These are phyloP conservation scores for Schoenoplectus triqueter DNA, from an alignment of 202 grass and related monocot genomes.

Conservation along the genomic window DNA sequence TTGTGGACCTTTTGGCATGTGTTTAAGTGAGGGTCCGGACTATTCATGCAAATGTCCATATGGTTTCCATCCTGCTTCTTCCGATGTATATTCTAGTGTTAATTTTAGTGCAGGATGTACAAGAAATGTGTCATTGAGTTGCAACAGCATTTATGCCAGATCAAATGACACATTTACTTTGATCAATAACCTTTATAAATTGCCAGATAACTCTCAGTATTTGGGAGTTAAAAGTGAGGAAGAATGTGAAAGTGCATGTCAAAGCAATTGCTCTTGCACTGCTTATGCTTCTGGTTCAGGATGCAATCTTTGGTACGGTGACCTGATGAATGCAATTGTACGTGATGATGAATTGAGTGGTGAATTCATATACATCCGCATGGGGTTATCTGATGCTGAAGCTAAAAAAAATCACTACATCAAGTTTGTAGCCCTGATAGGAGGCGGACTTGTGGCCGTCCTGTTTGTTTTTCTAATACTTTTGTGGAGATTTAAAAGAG, in stretches of 20 bases:
- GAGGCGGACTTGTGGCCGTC: conserved; percentile 28
- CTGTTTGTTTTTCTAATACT: conserved; percentile 19
- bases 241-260: conserved; percentile 50
- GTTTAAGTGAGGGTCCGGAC: not conserved
- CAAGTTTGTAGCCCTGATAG: conserved; percentile 25
- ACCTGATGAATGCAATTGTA: conserved; percentile 49
- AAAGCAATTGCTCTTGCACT: conserved; percentile 57
- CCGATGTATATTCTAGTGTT: conserved; percentile 36
- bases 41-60: conserved; percentile 42
- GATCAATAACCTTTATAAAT: conserved; percentile 45
- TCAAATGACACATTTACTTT: conserved; percentile 44
- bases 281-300: conserved; percentile 44
- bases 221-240: conserved; percentile 30
- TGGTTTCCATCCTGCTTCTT: conserved; percentile 46
- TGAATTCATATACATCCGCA: conserved; percentile 5
- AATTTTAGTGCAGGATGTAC: conserved; percentile 49
- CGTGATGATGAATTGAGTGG: conserved; percentile 1
- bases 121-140: conserved; percentile 51
- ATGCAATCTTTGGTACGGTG: conserved; percentile 60
- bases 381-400: not conserved
- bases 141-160: conserved; percentile 40
- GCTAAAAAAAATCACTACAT: conserved; percentile 18
- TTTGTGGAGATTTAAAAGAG: conserved; percentile 44
- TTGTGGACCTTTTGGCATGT: conserved; percentile 54
- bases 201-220: conserved; percentile 52